Evolutionary conservation across 2,329 filamentous ascomycete species (phyloP).

Genomic region (Rosellinia necatrix): DNA sequence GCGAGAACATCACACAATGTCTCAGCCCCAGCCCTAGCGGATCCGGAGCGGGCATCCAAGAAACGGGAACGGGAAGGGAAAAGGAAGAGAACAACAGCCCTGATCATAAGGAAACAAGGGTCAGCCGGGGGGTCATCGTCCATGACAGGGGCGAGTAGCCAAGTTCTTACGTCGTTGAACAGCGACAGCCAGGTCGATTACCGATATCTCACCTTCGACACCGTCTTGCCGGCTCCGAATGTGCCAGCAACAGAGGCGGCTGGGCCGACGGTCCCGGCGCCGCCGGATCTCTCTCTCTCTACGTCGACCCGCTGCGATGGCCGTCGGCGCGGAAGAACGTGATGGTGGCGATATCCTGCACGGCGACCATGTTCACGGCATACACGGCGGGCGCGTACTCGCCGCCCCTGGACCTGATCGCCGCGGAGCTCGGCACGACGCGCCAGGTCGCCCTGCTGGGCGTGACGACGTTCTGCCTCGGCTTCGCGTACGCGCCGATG

Average conservation of each 20-base stretch:
- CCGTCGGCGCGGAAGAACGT: constrained; percentile 68
- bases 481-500: constrained; percentile 86
- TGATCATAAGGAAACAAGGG: neutral
- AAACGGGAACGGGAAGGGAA: neutral
- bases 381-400: constrained; percentile 83
- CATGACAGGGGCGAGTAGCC: neutral
- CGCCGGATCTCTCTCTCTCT: constrained; percentile 63
- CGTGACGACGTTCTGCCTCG: constrained; percentile 80
- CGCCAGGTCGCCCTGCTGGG: constrained; percentile 70
- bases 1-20: neutral
- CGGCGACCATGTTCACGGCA: constrained; percentile 76
- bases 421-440: constrained; percentile 66
- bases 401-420: constrained; percentile 69
- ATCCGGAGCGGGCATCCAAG: neutral
- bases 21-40: neutral
- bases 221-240: constrained; percentile 55
- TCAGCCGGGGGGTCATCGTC: neutral
- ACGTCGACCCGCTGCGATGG: constrained; percentile 75
- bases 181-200: constrained; percentile 49
- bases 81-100: neutral
- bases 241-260: constrained; percentile 29
- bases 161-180: neutral
- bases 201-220: constrained; percentile 67
- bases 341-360: constrained; percentile 74
- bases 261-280: neutral